phyloP scores from a whole-genome alignment of 2,329 filamentous ascomycete species.

The Trichoderma atroviride region DNA sequence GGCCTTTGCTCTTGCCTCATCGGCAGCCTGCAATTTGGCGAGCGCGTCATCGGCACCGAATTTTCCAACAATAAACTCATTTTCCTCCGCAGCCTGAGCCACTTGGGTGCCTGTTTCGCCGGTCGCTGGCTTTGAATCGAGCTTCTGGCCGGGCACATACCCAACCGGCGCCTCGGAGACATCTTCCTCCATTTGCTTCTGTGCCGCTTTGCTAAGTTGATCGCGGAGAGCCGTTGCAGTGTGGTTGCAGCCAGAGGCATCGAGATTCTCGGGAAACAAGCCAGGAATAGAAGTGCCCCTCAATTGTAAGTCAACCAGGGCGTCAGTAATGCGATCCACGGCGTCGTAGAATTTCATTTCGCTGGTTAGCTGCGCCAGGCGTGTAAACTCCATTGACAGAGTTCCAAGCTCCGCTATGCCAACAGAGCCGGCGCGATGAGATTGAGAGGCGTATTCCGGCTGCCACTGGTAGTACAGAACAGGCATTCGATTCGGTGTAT shows the following conservation, averaged over 20 bases:
- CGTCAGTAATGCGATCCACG: slow-evolving; percentile 80
- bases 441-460: slow-evolving; percentile 63
- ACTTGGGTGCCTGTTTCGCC: background rate
- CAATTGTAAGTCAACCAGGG: slow-evolving; percentile 74
- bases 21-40: slow-evolving; percentile 2
- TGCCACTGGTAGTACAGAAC: slow-evolving; percentile 78
- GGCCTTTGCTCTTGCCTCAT: slow-evolving; percentile 3
- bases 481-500: slow-evolving; percentile 94
- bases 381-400: slow-evolving; percentile 84
- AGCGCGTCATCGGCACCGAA: background rate
- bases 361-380: slow-evolving; percentile 81
- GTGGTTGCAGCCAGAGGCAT: slow-evolving; percentile 77
- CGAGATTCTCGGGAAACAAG: slow-evolving; percentile 77
- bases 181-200: slow-evolving; percentile 41
- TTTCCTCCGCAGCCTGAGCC: slow-evolving; percentile 8
- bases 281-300: slow-evolving; percentile 70
- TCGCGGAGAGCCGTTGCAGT: slow-evolving; percentile 44
- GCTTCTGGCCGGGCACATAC: slow-evolving; percentile 27
- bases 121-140: background rate
- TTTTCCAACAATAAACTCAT: slow-evolving; percentile 19
- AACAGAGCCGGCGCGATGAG: slow-evolving; percentile 63
- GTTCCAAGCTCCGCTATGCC: slow-evolving; percentile 74
- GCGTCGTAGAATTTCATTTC: slow-evolving; percentile 87
- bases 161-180: slow-evolving; percentile 36
- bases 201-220: slow-evolving; percentile 40